Evolutionary conservation across 2,329 filamentous ascomycete genomes (phyloP), one percentile per base, ranked within the genome.

Genomic region (Colletotrichum magnum): DNA sequence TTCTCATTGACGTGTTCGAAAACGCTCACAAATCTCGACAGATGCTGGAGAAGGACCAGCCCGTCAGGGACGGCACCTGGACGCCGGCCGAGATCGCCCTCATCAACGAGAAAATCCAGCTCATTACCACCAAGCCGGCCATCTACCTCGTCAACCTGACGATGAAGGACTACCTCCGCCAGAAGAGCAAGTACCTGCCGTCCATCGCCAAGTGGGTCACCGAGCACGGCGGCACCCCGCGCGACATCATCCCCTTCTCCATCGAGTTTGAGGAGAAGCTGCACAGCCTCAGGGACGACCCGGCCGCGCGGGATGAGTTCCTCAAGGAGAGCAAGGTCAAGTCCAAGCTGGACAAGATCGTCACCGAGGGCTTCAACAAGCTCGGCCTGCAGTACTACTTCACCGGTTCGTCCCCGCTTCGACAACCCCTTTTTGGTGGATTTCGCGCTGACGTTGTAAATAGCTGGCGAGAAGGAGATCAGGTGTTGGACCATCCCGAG

Each of bases 71-170:
- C 64, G 82, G 82, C 65, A 77, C 59, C 62, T 84, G 81, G 82
- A 82, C 80, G 7, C 77, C 79, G 1, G 80, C 80, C 1, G 82
- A 84, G 70, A 83, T 84, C 61, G 76, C 77, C 2, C 76, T 83
- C n/a, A 84, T 84, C 74, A 84, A 83, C 72, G 82, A 83, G 47
- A 83, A 83, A 76, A 81, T 83, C 24, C 79, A 79, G 63, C 78
- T 84, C 3, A 84, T 84, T 72, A 84, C 82, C 32, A 84, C 82
- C 15, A 84, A 84, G 74, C 82, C 82, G 12, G 74, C 75, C 53
- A 83, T 84, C 71, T 84, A 84, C 73, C 80, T 84, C 36, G 81
- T 84, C 61, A 84, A 84, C 73, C 65, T 84, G 62, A 82, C 81
- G 2, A 83, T 83, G 82, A 84, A 84, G 75, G 82, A 84, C 69